These are phyloP conservation scores for Leccinum subtestaceum DNA, from an alignment of 768 basidiomycete species.

Conservation along the genomic window DNA sequence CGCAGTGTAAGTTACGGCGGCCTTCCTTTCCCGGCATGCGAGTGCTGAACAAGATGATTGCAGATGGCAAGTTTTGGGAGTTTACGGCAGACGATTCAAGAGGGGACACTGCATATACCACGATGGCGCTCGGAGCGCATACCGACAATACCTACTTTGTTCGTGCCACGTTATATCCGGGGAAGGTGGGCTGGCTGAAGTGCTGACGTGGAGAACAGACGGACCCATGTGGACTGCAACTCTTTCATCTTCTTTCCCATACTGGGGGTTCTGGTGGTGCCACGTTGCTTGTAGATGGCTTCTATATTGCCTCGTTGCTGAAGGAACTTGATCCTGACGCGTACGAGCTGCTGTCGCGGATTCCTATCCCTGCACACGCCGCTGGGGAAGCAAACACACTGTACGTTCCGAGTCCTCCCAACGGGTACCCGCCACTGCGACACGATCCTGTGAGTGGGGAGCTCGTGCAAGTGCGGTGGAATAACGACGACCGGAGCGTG, in stretches of 20 bases:
- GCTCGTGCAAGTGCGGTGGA: conserved; percentile 84
- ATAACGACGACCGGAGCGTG: conserved; percentile 89
- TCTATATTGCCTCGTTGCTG: conserved; percentile 83
- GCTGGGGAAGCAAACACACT: conserved; percentile 68
- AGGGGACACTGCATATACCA: conserved; percentile 94
- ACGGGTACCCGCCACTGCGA: conserved; percentile 68
- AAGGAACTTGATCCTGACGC: conserved; percentile 66
- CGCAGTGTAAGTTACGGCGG: conserved; percentile 48
- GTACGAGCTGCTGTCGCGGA: conserved; percentile 64
- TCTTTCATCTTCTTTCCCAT: conserved; percentile 91
- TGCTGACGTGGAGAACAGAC: conserved; percentile 46
- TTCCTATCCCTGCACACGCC: conserved; percentile 80
- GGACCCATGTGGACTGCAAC: conserved; percentile 91
- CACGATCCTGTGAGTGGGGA: conserved; percentile 61
- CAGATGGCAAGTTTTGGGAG: conserved; percentile 96
- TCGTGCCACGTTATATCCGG: conserved; percentile 7
- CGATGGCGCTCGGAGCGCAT: conserved; percentile 82
- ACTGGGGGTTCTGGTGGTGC: conserved; percentile 79
- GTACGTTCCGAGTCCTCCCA: conserved; percentile 54
- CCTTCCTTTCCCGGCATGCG: conserved; percentile 2
- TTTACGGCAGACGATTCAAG: conserved; percentile 89
- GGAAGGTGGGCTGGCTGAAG: conserved; percentile 11
- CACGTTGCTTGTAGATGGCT: conserved; percentile 93
- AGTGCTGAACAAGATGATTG: conserved; percentile 36
- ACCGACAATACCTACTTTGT: conserved; percentile 64